Conservation (phyloP, 805 yeast species). For the Kodamaea fukazawae region DNA sequence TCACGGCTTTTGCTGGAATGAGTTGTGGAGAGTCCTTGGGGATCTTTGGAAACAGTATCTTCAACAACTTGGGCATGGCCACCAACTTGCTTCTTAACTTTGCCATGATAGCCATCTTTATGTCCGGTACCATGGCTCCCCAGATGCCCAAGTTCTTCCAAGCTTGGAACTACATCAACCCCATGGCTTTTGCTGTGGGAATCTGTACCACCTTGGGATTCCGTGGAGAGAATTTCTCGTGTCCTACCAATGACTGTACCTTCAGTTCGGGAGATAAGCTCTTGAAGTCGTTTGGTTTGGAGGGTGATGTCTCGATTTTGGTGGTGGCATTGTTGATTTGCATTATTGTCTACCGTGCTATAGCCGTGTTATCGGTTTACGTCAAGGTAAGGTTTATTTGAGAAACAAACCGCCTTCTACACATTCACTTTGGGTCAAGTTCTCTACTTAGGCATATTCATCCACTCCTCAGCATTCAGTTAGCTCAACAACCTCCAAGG, state of each 20-base stretch:
- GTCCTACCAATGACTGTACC: conserved; percentile 16
- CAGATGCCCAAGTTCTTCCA: conserved; percentile 67
- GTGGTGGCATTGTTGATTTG: conserved; percentile 39
- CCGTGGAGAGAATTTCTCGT: conserved; percentile 1
- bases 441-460: too few species aligned
- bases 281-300: conserved; percentile 29
- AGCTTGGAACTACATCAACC: conserved; percentile 75
- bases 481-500: conserved; percentile 36
- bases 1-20: conserved; percentile 51
- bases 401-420: too few species aligned
- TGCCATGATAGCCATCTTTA: conserved; percentile 68
- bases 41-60: conserved; percentile 69
- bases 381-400: conserved; percentile 25
- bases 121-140: conserved; percentile 83
- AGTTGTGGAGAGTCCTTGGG: conserved; percentile 86
- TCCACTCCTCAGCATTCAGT: conserved; percentile 22
- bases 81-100: conserved; percentile 67
- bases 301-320: conserved; percentile 22
- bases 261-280: conserved; percentile 33
- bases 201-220: conserved; percentile 19
- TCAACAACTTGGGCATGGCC: conserved; percentile 76
- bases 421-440: too few species aligned
- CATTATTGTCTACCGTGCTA: conserved; percentile 30
- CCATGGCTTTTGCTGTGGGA: conserved; percentile 69
- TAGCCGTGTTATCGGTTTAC: conserved; percentile 26